These are phyloP conservation scores for Castanea crenata DNA, from an alignment of 306 rosid species.

Conservation along the genomic window DNA sequence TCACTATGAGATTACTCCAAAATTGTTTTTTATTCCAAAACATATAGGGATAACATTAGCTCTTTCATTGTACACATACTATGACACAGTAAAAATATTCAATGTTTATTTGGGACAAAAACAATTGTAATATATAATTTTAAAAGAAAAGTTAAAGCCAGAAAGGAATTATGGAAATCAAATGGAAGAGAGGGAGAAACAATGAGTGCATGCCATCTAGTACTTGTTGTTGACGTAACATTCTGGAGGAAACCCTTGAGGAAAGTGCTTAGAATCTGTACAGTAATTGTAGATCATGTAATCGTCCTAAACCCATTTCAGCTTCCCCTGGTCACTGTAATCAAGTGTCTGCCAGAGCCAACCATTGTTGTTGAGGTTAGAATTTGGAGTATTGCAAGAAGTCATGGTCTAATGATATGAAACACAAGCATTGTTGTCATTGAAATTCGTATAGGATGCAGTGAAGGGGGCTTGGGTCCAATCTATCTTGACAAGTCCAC, in stretches of 20 bases:
- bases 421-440: constrained; percentile 3
- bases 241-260: constrained; percentile 36
- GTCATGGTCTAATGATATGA: not conserved
- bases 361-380: not conserved
- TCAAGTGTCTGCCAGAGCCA: constrained; percentile 32
- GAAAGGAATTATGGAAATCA: not conserved
- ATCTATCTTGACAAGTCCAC: constrained; percentile 24
- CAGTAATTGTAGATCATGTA: constrained; percentile 49
- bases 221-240: constrained; percentile 7
- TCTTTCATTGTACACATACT: too few species aligned
- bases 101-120: too few species aligned
- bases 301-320: constrained; percentile 26
- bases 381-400: not conserved
- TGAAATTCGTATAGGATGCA: constrained; percentile 24
- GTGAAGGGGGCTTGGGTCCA: constrained; percentile 28
- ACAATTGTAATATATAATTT: too few species aligned
- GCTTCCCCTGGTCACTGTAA: constrained; percentile 3
- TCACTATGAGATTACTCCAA: too few species aligned
- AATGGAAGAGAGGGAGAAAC: not conserved
- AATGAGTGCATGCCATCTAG: not conserved
- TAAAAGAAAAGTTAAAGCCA: too few species aligned
- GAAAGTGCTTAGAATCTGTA: constrained; percentile 31
- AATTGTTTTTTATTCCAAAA: too few species aligned
- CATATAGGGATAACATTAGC: too few species aligned
- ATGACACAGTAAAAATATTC: too few species aligned